phyloP scores from a whole-genome alignment of 176 grass and related monocot genomes.

The Oryza nivara region DNA sequence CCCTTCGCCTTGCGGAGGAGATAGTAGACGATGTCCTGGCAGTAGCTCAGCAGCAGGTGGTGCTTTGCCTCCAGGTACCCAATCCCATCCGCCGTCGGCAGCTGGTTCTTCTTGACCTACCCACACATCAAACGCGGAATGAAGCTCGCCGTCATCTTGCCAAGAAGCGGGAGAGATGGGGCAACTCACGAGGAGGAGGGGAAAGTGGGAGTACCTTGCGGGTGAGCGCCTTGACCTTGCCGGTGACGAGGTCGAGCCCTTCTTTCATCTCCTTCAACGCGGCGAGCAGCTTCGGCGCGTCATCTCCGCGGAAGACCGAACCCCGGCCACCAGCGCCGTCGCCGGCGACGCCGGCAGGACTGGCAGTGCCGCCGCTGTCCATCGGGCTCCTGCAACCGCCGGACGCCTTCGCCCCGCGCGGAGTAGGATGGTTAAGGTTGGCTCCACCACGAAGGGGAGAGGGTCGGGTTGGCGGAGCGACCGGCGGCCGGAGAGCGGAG shows the following conservation, averaged over 20 bases:
- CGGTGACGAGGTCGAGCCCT: constrained; percentile 64
- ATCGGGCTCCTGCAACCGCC: neutral
- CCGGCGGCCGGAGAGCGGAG: neutral
- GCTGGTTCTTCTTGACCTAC: constrained; percentile 66
- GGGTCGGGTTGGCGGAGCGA: neutral
- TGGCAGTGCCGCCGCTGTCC: neutral
- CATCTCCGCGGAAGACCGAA: constrained; percentile 37
- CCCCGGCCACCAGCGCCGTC: too few species aligned
- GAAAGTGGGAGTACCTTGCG: constrained; percentile 42
- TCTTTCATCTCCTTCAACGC: constrained; percentile 88
- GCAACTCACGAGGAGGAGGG: neutral
- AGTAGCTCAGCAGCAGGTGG: constrained; percentile 77
- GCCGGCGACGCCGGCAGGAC: too few species aligned
- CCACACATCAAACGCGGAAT: constrained; percentile 1
- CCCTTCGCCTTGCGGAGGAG: constrained; percentile 85
- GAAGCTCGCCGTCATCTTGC: neutral
- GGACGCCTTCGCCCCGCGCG: neutral
- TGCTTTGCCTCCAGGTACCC: constrained; percentile 89
- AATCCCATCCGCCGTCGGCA: constrained; percentile 70
- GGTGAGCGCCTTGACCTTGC: constrained; percentile 66
- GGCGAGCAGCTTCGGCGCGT: constrained; percentile 60
- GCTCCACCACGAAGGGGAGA: neutral
- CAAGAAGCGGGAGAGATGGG: neutral
- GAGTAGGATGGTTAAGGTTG: too few species aligned
- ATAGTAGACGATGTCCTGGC: constrained; percentile 86